phyloP scores from a whole-genome alignment of 495 filamentous ascomycete genomes.

The Penicillium coprophilum region DNA sequence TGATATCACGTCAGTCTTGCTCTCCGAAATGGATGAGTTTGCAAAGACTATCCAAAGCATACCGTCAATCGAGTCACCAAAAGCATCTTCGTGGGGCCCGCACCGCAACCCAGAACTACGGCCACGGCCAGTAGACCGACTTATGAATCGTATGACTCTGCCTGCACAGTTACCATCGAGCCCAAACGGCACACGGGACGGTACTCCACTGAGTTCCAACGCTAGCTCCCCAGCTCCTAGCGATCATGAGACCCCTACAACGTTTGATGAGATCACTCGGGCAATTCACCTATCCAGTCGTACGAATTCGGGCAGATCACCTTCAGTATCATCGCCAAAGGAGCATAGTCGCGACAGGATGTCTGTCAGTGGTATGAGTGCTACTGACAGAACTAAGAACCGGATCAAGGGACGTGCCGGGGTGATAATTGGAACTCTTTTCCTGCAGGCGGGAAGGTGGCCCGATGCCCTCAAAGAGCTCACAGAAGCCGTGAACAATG shows the following conservation, averaged over 20 bases:
- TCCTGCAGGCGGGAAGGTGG: slow-evolving; percentile 86
- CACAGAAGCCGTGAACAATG: slow-evolving; percentile 71
- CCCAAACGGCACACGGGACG: slow-evolving; percentile 48
- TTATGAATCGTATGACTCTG: slow-evolving; percentile 75
- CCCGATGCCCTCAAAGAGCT: slow-evolving; percentile 85
- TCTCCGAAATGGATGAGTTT: slow-evolving; percentile 84
- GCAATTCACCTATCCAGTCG: slow-evolving; percentile 47
- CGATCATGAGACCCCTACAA: slow-evolving; percentile 60
- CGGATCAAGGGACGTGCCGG: slow-evolving; percentile 79
- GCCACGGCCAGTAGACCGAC: slow-evolving; percentile 44
- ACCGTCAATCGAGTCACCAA: slow-evolving; percentile 76
- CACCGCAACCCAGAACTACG: slow-evolving; percentile 47
- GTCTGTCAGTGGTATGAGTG: slow-evolving; percentile 81
- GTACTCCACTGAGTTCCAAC: slow-evolving; percentile 49
- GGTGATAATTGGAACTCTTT: slow-evolving; percentile 80
- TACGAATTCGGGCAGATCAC: slow-evolving; percentile 35
- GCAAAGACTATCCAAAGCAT: slow-evolving; percentile 82
- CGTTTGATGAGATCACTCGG: slow-evolving; percentile 68
- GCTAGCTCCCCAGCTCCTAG: slow-evolving; percentile 46
- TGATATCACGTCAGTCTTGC: slow-evolving; percentile 78
- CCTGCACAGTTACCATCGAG: slow-evolving; percentile 59
- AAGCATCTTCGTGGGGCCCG: slow-evolving; percentile 47
- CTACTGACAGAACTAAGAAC: slow-evolving; percentile 75
- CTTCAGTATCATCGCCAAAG: slow-evolving; percentile 40
- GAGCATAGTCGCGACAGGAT: slow-evolving; percentile 71